Evolutionary conservation across 257 asterid genomes (phyloP), one percentile per base, ranked within the genome.

Genomic region (Ligustrum vulgare): DNA sequence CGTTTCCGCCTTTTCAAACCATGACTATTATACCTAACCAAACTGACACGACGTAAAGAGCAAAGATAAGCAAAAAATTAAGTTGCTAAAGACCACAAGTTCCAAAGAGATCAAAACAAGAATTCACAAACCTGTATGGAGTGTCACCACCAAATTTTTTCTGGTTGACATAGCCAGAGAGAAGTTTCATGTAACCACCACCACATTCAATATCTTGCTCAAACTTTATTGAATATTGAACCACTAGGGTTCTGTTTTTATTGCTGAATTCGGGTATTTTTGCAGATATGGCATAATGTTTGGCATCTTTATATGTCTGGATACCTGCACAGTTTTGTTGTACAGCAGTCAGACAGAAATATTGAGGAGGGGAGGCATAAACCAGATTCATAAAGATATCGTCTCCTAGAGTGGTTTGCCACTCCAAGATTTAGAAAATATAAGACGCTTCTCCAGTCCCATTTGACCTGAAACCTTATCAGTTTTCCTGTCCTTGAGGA

Each of bases 171-270:
- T 79, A 92, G 77, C 95, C 98, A 49, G 98, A 94, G 18, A 80
- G 91, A 83, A 94, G 97, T 89, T 94, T 94, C 41, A 94, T 87
- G 64, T 94, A 94, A 62, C 98, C 98, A 4, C 98, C 98, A 23
- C 98, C 98, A 64, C 98, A 94, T 83, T 94, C 98, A 67, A 94
- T 94, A 82, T 94, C 98, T 80, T 94, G 98, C 86, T 94, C 98
- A 43, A 92, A 67, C 81, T 87, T 91, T 65, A 94, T 92, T 51
- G 99, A 94, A 67, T 91, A 94, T 56, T 94, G 99, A 51, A 94
- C 78, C 72, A 94, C 96, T 82, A 94, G 81, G 6, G 96, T 92
- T 74, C 93, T 89, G 63, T 94, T 88, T 86, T 84, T 94, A 89
- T 94, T 92, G 87, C 86, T 91, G 83, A 92, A 92, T 45, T 92